Evolutionary conservation across 257 asterid species (phyloP), one percentile per base, ranked within the genome.

Genomic region (Ophiorrhiza pumila): DNA sequence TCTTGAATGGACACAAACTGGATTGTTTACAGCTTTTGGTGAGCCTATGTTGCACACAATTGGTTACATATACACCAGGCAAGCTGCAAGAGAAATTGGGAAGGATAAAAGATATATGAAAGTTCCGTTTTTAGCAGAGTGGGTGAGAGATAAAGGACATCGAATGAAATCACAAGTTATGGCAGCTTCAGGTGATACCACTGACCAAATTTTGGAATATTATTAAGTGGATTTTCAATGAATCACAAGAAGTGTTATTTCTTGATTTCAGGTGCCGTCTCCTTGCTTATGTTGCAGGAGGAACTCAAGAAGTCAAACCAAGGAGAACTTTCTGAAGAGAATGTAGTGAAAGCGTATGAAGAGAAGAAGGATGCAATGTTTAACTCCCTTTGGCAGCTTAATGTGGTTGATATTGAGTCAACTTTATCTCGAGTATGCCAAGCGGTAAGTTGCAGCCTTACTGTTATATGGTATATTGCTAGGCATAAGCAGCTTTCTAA

Each of bases 71-170:
- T 92, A 92, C 83, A 86, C 87, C 35, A 90, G 98, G 79, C 94
- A 92, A 87, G 96, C 96, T 68, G 91, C 98, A 52, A 83, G 71
- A 80, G 92, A 90, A 82, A 79, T 92, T 4, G 96, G 96, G 66
- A 92, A 87, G 79, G 88, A 87, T 55, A 92, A 88, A 61, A 87
- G 88, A 7, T 91, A 77, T 74, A 86, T 92, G 98, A 90, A 83
- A 85, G 91, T 90, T 65, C 98, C 91, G 0, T 92, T 87, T 86
- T 70, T 90, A 71, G 94, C 94, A 39, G 98, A 92, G 78, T 92
- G 96, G 98, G 88, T 87, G 42, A 80, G 98, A 75, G 96, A 87
- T 75, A 92, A 85, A 81, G 88, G 88, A 25, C 98, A 92, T 74
- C 72, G 83, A 64, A 81, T 84, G 75, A 88, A 80, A 69, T 90